Base-by-base conservation (phyloP, 176 grass and related monocot genomes). In the Pontederia paniculata region DNA sequence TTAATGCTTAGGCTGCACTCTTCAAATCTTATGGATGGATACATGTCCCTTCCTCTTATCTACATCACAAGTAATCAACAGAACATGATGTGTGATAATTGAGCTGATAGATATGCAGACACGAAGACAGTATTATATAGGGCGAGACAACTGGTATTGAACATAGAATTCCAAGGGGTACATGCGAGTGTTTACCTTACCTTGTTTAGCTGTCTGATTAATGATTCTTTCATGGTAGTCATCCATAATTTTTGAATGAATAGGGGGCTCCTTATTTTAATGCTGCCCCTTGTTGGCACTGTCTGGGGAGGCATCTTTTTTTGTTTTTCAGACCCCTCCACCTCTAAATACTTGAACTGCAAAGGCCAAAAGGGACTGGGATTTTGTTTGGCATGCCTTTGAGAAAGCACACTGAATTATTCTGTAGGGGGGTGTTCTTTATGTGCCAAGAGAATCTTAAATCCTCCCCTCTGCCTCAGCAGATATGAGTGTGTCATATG, bases 311-410 rank as follows among this genome's bases (percentile, higher is more conserved):
- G 67, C 67, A 69, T 69, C 67, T 69, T 44, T 47, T 25, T 41
- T 22, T 31, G 31, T 37, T 46, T 23, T 25, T 52, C 28, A 5
- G 28, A 37, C 28, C 28, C 28, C 28, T 5, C 5, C 28, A 37
- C 28, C 28, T 37, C 28, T 52, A 53, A 42, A 57, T 58, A 18
- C 53, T 45, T 68, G 50, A 53, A 45, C 28, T 68, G 65, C 50
- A 68, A 15, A 57, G 44, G 53, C 19, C 21, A 45, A 56, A n/a
- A 31, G 53, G 43, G 37, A 31, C 31, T 28, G 15, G 44, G 44
- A 57, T 70, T n/a, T 68, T 70, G 54, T 58, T 58, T 25, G 66
- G 50, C 42, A 46, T 56, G 42, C 48, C 52, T 45, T 56, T 37
- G 28, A 37, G 52, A 55, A 31, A 55, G 5, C 0, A 50, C 50